phyloP scores from a whole-genome alignment of 148 eudicot genomes.

The Rhododendron molle region DNA sequence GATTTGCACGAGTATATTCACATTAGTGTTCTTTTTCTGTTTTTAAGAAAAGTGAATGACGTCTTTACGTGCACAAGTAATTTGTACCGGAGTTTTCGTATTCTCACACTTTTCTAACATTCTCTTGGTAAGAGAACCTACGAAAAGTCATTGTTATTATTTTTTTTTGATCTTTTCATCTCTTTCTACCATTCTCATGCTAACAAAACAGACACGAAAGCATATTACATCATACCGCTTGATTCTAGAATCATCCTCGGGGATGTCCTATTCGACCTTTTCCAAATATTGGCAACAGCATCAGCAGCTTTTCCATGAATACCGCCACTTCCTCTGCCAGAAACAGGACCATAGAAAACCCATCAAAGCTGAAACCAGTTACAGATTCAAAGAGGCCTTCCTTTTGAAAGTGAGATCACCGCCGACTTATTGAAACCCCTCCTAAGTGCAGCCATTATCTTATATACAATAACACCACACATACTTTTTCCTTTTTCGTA shows the following conservation, averaged over 20 bases:
- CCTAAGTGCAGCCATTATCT: too few species aligned
- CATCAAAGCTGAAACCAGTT: constrained; percentile 86
- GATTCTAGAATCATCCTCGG: constrained; percentile 87
- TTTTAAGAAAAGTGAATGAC: too few species aligned
- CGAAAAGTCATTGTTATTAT: too few species aligned
- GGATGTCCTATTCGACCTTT: constrained; percentile 79
- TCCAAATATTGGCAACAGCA: constrained; percentile 93
- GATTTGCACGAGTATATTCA: too few species aligned
- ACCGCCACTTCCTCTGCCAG: constrained; percentile 90
- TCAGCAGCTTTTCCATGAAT: constrained; percentile 18
- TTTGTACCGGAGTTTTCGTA: too few species aligned
- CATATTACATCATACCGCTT: constrained; percentile 47
- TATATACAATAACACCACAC: too few species aligned
- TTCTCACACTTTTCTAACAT: too few species aligned
- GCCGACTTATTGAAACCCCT: too few species aligned
- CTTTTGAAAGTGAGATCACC: constrained; percentile 2
- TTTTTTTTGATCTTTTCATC: background rate
- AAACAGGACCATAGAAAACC: constrained; percentile 85
- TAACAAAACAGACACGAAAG: background rate
- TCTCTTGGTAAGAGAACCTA: too few species aligned
- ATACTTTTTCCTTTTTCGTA: too few species aligned
- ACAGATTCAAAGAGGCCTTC: constrained; percentile 84
- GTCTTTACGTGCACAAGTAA: too few species aligned
- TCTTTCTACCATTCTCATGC: background rate
- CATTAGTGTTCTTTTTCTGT: too few species aligned